Conservation (phyloP, 108 stramenopile genomes). For the Skeletonema costatum region DNA sequence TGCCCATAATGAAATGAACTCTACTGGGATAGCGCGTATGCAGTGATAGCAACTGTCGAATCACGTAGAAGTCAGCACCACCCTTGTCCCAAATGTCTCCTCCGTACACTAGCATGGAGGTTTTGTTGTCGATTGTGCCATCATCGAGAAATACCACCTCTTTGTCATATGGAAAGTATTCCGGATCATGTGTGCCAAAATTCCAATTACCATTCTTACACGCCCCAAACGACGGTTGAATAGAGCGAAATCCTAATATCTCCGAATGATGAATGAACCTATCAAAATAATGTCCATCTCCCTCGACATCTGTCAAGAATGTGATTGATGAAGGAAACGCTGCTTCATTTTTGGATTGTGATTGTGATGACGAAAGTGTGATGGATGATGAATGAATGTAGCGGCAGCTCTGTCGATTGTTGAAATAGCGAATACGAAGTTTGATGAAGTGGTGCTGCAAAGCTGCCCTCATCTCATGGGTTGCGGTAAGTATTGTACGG, state of each 20-base stretch:
- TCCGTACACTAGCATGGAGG: constrained; percentile 37
- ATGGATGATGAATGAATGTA: neutral
- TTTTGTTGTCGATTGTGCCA: neutral
- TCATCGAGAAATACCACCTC: constrained; percentile 61
- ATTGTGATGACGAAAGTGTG: neutral
- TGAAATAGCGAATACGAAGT: neutral
- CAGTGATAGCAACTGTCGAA: constrained; percentile 78
- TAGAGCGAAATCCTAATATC: constrained; percentile 60
- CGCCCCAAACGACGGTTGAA: constrained; percentile 25
- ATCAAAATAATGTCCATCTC: constrained; percentile 79
- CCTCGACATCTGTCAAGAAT: constrained; percentile 86
- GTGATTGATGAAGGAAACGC: constrained; percentile 23
- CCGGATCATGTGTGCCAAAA: constrained; percentile 24
- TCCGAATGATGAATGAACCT: constrained; percentile 76
- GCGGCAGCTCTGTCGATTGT: too few relatives aligned
- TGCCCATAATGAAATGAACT: constrained; percentile 85
- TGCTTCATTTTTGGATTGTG: neutral
- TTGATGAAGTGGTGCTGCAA: neutral
- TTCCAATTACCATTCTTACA: constrained; percentile 11
- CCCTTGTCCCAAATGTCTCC: constrained; percentile 92
- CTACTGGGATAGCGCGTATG: constrained; percentile 68
- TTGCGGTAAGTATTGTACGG: too few relatives aligned
- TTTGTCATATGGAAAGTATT: constrained; percentile 70
- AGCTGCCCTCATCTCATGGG: neutral
- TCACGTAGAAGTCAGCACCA: constrained; percentile 80